A percentile compares a stretch with the other conserved stretches of the same genome.
Evolutionary conservation across 768 basidiomycete genomes (phyloP).

Genomic region (Lactarius sp.): DNA sequence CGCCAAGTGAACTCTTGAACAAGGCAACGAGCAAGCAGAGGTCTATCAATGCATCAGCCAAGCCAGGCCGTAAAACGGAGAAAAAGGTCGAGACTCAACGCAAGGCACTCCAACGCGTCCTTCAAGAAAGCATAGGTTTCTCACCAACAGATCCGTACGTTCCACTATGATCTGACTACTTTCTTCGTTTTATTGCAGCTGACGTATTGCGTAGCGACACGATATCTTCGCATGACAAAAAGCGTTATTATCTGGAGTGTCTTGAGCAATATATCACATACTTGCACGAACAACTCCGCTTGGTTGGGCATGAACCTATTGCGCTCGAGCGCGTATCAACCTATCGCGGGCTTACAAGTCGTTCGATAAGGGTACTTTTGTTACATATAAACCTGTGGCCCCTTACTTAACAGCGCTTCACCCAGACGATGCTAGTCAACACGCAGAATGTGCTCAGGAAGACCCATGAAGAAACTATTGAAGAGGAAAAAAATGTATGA

Average conservation of each 20-base stretch:
- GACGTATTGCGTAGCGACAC: slow-evolving; percentile 43
- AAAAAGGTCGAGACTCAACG: slow-evolving; percentile 42
- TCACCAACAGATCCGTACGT: slow-evolving; percentile 58
- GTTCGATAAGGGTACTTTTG: slow-evolving; percentile 53
- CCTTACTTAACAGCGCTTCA: neutral
- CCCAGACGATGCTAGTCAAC: slow-evolving; percentile 63
- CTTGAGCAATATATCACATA: slow-evolving; percentile 66
- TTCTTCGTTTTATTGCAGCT: neutral
- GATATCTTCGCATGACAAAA: slow-evolving; percentile 79
- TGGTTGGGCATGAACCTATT: slow-evolving; percentile 44
- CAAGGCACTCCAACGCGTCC: slow-evolving; percentile 53
- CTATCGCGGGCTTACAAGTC: slow-evolving; percentile 54
- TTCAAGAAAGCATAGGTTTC: slow-evolving; percentile 54
- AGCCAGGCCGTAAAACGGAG: slow-evolving; percentile 13
- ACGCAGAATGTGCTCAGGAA: slow-evolving; percentile 55
- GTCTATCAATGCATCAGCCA: slow-evolving; percentile 5
- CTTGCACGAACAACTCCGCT: slow-evolving; percentile 55
- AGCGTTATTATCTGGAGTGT: slow-evolving; percentile 67
- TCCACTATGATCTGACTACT: neutral
- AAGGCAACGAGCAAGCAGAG: slow-evolving; percentile 33
- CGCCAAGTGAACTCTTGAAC: slow-evolving; percentile 57
- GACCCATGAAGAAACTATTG: slow-evolving; percentile 45
- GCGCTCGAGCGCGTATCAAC: slow-evolving; percentile 46
- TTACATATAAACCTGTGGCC: neutral
- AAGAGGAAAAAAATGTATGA: slow-evolving; percentile 53